Base-by-base conservation (phyloP, 306 rosid genomes). In the Trifolium repens region DNA sequence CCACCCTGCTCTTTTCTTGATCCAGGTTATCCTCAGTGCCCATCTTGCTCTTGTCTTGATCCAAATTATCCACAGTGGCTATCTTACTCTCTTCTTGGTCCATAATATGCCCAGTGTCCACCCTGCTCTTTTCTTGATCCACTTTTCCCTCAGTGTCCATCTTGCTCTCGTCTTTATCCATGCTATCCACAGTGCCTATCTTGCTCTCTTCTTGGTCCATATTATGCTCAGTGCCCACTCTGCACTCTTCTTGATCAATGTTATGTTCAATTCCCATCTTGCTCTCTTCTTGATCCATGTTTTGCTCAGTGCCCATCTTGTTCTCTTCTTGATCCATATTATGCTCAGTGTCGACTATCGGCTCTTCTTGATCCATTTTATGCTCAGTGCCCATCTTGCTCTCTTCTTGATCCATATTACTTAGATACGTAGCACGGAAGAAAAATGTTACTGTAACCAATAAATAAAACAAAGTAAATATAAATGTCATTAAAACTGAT, bases 341-440 rank as follows among this genome's bases (percentile, higher is more conserved):
- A 32, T 32, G 35, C 35, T 32, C 35, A 32, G 35, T 32, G 35
- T 4, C 7, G 6, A 32, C 59, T 75, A 27, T 27, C 0, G 30
- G 30, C 63, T 72, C 53, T 77, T 57, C 58, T 8, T 30, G 79
- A 27, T 70, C 74, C 80, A 61, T 78, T 53, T 44, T 73, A 46
- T 30, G 17, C 44, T 27, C 30, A 27, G 3, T 27, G 35, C 6
- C 35, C 5, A 32, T 79, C 69, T 55, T 67, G 35, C 59, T 75
- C 63, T 72, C 53, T 77, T 57, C 58, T 8, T 30, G 79, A 27
- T 70, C 74, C 80, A 61, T 78, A 69, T 44, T 73, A 55, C 19
- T 14, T 35, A 65, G 53, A 76, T 52, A 49, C 49, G 34, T 10
- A 62, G 50, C 67, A 46, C 70, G 57, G 57, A 69, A 53, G 69